Evolutionary conservation across 257 asterid species (phyloP).

Genomic region (Anisodus acutangulus): DNA sequence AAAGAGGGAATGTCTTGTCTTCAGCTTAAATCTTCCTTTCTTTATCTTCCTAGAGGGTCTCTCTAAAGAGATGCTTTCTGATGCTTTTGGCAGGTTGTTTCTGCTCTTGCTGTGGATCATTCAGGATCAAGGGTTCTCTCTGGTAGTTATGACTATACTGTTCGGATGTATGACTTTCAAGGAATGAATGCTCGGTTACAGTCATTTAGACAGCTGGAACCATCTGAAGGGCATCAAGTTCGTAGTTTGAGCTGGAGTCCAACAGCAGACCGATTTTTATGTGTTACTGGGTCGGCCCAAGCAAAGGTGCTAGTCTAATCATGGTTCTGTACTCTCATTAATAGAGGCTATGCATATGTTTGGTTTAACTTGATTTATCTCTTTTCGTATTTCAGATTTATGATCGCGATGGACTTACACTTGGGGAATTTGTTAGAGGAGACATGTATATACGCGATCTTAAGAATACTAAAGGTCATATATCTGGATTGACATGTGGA

Average conservation of each 20-base stretch:
- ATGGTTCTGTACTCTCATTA: neutral
- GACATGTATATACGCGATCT: slow-evolving; percentile 98
- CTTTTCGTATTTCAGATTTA: slow-evolving; percentile 62
- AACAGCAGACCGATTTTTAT: slow-evolving; percentile 83
- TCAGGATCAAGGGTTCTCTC: slow-evolving; percentile 93
- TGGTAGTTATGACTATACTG: slow-evolving; percentile 91
- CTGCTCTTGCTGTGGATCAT: slow-evolving; percentile 92
- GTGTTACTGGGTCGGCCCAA: slow-evolving; percentile 98
- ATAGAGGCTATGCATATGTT: slow-evolving; percentile 13
- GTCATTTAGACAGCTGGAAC: slow-evolving; percentile 95
- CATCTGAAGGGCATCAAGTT: slow-evolving; percentile 97
- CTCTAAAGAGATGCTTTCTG: neutral
- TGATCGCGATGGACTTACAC: slow-evolving; percentile 96
- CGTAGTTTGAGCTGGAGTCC: slow-evolving; percentile 99
- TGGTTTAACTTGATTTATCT: slow-evolving; percentile 30
- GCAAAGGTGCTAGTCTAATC: slow-evolving; percentile 63
- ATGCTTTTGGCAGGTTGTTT: slow-evolving; percentile 67
- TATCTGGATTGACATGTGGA: slow-evolving; percentile 94
- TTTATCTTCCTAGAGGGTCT: neutral
- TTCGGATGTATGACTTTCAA: slow-evolving; percentile 95
- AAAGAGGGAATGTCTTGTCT: neutral
- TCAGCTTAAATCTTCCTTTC: slow-evolving; percentile 7
- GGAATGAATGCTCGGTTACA: slow-evolving; percentile 97
- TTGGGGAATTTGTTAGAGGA: slow-evolving; percentile 93
- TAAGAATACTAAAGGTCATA: slow-evolving; percentile 96